Base-by-base conservation (phyloP, 345 rosid genomes). In the Chamaenerion angustifolium region DNA sequence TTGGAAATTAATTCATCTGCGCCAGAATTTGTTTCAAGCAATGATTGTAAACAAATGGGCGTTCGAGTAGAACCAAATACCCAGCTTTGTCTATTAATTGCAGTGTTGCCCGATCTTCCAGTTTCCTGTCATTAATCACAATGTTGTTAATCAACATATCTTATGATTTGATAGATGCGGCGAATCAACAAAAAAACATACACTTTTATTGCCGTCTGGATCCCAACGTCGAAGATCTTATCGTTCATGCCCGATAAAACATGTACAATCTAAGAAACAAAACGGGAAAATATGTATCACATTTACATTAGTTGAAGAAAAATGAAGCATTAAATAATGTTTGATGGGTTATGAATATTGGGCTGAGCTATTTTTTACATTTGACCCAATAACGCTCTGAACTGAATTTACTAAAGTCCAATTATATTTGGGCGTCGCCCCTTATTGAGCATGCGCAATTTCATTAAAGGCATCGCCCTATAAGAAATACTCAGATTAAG, bases 231-330 rank as follows among this genome's bases (percentile, higher is more conserved):
- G 48, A 65, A 16, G 31, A 68, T 48, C 47, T 3, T 45, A 48
- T 71, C 76, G 8, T 64, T 25, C 19, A 42, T 23, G 17, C 69
- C 75, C 66, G 66, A 63, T 19, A 67, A 37, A 3, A 67, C 48
- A 58, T 58, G 58, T 37, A 68, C 63, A 23, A 35, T 64, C 77
- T 64, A 60, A 56, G n/a, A 48, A n/a, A n/a, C n/a, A n/a, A n/a
- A n/a, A n/a, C n/a, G n/a, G n/a, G n/a, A n/a, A n/a, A n/a, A n/a
- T n/a, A n/a, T n/a, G n/a, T n/a, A n/a, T n/a, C n/a, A n/a, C n/a
- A n/a, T n/a, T n/a, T n/a, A n/a, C n/a, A n/a, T n/a, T n/a, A n/a
- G n/a, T n/a, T n/a, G n/a, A n/a, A n/a, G n/a, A n/a, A n/a, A n/a
- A n/a, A n/a, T n/a, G n/a, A n/a, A n/a, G n/a, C n/a, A n/a, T n/a